phyloP scores from a whole-genome alignment of 352 stramenopile genomes.

The Peronospora tabacina region DNA sequence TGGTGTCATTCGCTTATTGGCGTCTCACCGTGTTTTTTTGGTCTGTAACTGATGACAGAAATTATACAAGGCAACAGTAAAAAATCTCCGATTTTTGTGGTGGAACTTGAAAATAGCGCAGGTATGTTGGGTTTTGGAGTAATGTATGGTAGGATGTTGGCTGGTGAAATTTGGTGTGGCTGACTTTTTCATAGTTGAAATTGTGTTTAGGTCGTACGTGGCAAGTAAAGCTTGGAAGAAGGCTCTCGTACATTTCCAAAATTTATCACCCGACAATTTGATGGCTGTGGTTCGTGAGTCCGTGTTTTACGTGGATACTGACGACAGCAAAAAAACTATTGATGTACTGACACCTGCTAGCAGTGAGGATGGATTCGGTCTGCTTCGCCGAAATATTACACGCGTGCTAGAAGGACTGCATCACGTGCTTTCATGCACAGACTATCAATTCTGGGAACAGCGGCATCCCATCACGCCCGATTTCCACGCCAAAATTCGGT shows the following conservation, averaged over 20 bases:
- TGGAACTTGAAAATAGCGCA: constrained; percentile 47
- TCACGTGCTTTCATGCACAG: constrained; percentile 48
- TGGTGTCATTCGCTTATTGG: not conserved
- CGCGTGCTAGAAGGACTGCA: constrained; percentile 63
- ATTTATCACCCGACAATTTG: constrained; percentile 45
- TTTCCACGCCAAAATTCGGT: constrained; percentile 50
- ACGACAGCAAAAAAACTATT: constrained; percentile 14
- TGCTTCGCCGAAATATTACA: constrained; percentile 64
- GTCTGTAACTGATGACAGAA: constrained; percentile 25
- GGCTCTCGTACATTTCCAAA: constrained; percentile 62
- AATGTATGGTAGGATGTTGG: not conserved
- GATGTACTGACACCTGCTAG: constrained; percentile 49
- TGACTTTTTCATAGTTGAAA: constrained; percentile 27
- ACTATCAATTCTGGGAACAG: constrained; percentile 85
- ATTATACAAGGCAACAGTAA: constrained; percentile 74
- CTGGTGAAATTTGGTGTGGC: constrained; percentile 2
- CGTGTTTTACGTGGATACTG: constrained; percentile 10
- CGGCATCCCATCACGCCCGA: constrained; percentile 55
- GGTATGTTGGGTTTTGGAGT: constrained; percentile 21
- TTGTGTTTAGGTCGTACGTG: constrained; percentile 75
- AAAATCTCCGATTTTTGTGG: constrained; percentile 70
- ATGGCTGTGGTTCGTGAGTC: constrained; percentile 24
- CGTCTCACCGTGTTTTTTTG: not conserved
- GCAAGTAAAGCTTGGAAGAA: constrained; percentile 80
- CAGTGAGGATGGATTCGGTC: constrained; percentile 72